A percentile compares a stretch with the other conserved stretches of the same genome.
Conservation (phyloP, 768 basidiomycete genomes). For the Leucosporidium yakuticum region DNA sequence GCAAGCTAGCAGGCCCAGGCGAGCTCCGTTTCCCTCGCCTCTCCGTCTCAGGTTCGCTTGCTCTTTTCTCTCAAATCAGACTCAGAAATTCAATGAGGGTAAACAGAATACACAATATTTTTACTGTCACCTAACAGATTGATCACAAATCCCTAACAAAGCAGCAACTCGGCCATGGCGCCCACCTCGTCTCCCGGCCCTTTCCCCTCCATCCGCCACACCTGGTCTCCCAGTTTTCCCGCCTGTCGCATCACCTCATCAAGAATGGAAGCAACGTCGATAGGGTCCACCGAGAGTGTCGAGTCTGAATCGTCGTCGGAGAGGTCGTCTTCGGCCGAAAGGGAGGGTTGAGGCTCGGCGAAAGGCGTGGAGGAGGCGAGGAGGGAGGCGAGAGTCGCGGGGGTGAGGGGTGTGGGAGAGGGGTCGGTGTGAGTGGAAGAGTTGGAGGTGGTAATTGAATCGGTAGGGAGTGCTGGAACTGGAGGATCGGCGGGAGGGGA, state of each 20-base stretch:
- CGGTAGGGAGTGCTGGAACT: neutral
- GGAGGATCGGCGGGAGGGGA: neutral
- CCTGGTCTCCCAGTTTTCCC: neutral
- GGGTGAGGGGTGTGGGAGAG: neutral
- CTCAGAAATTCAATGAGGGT: too few relatives aligned
- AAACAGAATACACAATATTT: too few relatives aligned
- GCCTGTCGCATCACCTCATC: neutral
- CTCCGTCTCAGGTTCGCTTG: too few relatives aligned
- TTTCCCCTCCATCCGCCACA: neutral
- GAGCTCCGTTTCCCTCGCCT: too few relatives aligned
- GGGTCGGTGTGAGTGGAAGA: neutral
- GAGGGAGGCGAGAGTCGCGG: constrained; percentile 1
- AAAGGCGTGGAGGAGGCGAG: neutral
- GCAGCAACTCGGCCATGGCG: too few relatives aligned
- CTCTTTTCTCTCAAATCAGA: too few relatives aligned
- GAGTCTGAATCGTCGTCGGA: neutral
- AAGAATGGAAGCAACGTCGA: neutral
- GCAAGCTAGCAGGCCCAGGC: too few relatives aligned
- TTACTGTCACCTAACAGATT: too few relatives aligned
- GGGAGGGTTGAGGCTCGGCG: neutral
- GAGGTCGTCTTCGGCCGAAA: neutral
- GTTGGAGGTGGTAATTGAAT: neutral
- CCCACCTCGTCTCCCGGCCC: too few relatives aligned
- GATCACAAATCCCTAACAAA: too few relatives aligned
- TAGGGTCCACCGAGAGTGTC: neutral